Evolutionary conservation across 208 protist species (phyloP).

Genomic region (Trypanosoma congolense): DNA sequence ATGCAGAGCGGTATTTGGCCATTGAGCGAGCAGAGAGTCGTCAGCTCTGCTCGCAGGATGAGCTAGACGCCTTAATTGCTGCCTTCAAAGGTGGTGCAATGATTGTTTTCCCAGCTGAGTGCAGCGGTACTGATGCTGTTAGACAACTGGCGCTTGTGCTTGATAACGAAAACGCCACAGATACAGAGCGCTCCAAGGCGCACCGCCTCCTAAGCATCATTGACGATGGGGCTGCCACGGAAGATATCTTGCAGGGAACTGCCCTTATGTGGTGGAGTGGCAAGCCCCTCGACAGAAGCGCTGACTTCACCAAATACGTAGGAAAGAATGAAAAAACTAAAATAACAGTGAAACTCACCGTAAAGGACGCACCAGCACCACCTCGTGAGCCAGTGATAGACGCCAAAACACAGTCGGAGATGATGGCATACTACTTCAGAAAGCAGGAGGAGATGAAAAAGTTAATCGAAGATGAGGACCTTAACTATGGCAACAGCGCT

Average conservation of each 20-base stretch:
- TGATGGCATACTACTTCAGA: conserved; percentile 89
- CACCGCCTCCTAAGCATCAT: conserved; percentile 80
- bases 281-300: conserved; percentile 71
- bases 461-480: conserved; percentile 87
- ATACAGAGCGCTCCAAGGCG: conserved; percentile 65
- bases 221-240: conserved; percentile 79
- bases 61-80: conserved; percentile 57
- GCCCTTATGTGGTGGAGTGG: conserved; percentile 87
- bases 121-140: conserved; percentile 69
- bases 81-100: conserved; percentile 80
- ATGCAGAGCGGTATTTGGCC: conserved; percentile 74
- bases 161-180: conserved; percentile 55
- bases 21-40: conserved; percentile 63
- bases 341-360: conserved; percentile 86
- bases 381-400: conserved; percentile 82
- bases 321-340: conserved; percentile 93
- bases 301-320: conserved; percentile 78
- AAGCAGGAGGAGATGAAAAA: conserved; percentile 94
- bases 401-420: conserved; percentile 75
- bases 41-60: conserved; percentile 48
- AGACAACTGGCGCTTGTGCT: conserved; percentile 54
- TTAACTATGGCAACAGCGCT: conserved; percentile 81
- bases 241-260: conserved; percentile 60
- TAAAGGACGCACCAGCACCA: conserved; percentile 63
- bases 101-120: conserved; percentile 86